phyloP scores from a whole-genome alignment of 1,139 yeast genomes.

The Entelexis sorbosivorans region DNA sequence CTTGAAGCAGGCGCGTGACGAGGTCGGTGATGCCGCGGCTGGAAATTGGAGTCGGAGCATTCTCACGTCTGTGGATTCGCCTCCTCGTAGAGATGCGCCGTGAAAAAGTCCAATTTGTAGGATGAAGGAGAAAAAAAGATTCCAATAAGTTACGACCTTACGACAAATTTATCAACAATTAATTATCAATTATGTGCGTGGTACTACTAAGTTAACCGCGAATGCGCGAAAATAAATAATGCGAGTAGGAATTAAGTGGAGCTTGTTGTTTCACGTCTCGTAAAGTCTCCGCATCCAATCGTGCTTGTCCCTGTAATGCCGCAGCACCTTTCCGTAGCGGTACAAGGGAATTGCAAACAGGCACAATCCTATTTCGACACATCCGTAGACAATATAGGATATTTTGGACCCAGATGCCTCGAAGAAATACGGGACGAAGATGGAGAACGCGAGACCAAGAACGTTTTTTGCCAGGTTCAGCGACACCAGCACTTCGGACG shows the following conservation, averaged over 20 bases:
- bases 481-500: constrained; percentile 50
- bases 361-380: constrained; percentile 42
- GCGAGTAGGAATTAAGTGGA: too few species aligned
- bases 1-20: constrained; percentile 89
- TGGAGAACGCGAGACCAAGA: constrained; percentile 46
- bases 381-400: constrained; percentile 45
- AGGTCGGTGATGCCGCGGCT: constrained; percentile 86
- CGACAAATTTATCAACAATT: too few species aligned
- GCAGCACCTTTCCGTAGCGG: constrained; percentile 43
- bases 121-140: too few species aligned
- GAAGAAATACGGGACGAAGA: constrained; percentile 44
- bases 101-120: too few species aligned
- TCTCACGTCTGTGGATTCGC: constrained; percentile 34
- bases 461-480: constrained; percentile 46
- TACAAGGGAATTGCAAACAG: constrained; percentile 44
- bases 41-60: constrained; percentile 79
- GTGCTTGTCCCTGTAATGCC: constrained; percentile 30
- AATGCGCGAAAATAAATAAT: too few species aligned
- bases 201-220: too few species aligned
- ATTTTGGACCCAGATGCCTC: constrained; percentile 38
- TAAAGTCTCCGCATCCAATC: constrained; percentile 26
- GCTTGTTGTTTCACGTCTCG: neutral
- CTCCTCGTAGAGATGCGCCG: neutral
- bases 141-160: neutral
- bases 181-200: too few species aligned